Conservation (phyloP, 352 stramenopile genomes). For the Globisporangium alternatum region DNA sequence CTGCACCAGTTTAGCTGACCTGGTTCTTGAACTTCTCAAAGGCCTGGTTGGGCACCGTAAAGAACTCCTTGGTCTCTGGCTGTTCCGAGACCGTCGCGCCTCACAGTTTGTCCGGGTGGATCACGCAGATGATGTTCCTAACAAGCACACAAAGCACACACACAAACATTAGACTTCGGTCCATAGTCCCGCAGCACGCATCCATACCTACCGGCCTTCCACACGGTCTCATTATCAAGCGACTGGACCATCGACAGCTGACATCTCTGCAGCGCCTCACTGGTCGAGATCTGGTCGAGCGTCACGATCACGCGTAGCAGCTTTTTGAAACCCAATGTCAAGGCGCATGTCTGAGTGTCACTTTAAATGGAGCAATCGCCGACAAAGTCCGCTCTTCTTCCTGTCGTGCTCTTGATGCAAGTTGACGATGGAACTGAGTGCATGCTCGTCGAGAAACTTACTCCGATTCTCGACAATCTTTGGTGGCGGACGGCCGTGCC, state of each 20-base stretch:
- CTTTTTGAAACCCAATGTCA: background rate
- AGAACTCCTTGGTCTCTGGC: slow-evolving; percentile 82
- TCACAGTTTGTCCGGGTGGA: slow-evolving; percentile 86
- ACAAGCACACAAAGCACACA: slow-evolving; percentile 4
- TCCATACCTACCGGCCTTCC: slow-evolving; percentile 76
- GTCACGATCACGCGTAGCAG: slow-evolving; percentile 76
- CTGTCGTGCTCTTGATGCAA: slow-evolving; percentile 32
- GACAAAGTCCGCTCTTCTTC: slow-evolving; percentile 37
- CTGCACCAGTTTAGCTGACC: slow-evolving; percentile 12
- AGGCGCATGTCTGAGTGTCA: background rate
- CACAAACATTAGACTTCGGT: background rate
- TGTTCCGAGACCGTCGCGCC: slow-evolving; percentile 73
- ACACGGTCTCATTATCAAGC: slow-evolving; percentile 73
- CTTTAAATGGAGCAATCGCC: slow-evolving; percentile 40
- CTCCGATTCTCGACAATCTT: slow-evolving; percentile 32
- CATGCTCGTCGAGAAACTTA: slow-evolving; percentile 35
- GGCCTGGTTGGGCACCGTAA: slow-evolving; percentile 86
- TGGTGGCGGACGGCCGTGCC: slow-evolving; percentile 36
- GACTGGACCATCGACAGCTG: slow-evolving; percentile 80
- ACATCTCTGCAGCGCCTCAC: slow-evolving; percentile 67
- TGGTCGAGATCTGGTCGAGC: slow-evolving; percentile 77
- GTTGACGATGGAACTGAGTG: slow-evolving; percentile 18
- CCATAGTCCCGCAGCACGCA: background rate
- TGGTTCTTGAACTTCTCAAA: slow-evolving; percentile 84
- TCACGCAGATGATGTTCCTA: slow-evolving; percentile 85